These are phyloP conservation scores for Leccinum subrobustum DNA, from an alignment of 1,284 basidiomycete genomes.

Conservation along the genomic window DNA sequence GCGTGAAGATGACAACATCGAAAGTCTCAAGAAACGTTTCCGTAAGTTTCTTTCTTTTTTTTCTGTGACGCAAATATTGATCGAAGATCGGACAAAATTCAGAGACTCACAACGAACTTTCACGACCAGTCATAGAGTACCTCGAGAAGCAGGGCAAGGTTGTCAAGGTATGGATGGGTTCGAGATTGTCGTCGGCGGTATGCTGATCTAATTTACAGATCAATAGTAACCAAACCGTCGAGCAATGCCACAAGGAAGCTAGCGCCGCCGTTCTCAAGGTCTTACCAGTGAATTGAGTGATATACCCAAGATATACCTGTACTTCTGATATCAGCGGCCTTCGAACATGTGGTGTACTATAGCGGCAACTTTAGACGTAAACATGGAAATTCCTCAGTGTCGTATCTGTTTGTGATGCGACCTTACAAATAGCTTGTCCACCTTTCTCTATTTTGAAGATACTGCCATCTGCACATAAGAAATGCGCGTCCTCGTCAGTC, in stretches of 20 bases:
- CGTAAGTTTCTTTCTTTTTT: conserved; percentile 48
- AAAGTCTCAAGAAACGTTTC: conserved; percentile 97
- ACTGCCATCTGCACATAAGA: conserved; percentile 74
- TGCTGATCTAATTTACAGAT: conserved; percentile 49
- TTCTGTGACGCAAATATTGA: not conserved
- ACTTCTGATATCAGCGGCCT: conserved; percentile 1
- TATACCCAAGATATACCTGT: conserved; percentile 15
- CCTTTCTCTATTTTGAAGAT: conserved; percentile 57
- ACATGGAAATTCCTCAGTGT: conserved; percentile 43
- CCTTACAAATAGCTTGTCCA: conserved; percentile 53
- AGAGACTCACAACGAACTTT: conserved; percentile 93
- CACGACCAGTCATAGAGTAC: conserved; percentile 95
- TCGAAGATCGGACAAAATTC: conserved; percentile 5
- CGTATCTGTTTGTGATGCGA: conserved; percentile 34
- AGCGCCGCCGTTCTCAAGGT: conserved; percentile 53
- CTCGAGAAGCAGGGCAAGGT: conserved; percentile 77
- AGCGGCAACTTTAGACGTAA: conserved; percentile 32
- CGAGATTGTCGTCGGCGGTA: not conserved
- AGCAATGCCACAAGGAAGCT: conserved; percentile 70
- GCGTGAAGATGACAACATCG: conserved; percentile 91
- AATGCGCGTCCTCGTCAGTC: conserved; percentile 55
- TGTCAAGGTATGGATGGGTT: conserved; percentile 42
- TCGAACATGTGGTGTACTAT: conserved; percentile 14
- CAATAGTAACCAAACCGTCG: conserved; percentile 72
- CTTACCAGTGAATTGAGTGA: conserved; percentile 27